A percentile compares a stretch with the other conserved stretches of the same genome.
phyloP scores from a whole-genome alignment of 2,329 filamentous ascomycete genomes.

The Hypoxylon sp. region DNA sequence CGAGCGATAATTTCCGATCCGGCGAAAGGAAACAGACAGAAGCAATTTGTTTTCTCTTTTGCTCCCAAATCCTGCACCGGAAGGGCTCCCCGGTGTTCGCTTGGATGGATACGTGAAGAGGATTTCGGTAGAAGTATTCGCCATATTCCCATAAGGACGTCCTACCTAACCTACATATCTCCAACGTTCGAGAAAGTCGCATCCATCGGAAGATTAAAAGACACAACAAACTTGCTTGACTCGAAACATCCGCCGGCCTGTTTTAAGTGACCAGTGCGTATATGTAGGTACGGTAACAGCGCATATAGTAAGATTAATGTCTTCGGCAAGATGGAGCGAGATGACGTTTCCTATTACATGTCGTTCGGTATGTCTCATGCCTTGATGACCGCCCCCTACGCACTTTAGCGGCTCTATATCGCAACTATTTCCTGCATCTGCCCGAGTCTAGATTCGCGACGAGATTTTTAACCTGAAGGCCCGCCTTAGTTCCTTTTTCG shows the following conservation, averaged over 20 bases:
- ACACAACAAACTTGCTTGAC: conserved; percentile 6
- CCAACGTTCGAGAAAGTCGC: conserved; percentile 5
- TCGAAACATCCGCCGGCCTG: conserved; percentile 19
- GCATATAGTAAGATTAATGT: conserved; percentile 12
- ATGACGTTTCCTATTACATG: conserved; percentile 3
- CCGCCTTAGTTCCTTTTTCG: conserved; percentile 13
- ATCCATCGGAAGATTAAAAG: conserved; percentile 20
- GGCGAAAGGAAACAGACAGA: conserved; percentile 23
- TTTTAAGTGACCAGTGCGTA: conserved; percentile 9
- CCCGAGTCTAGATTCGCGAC: conserved; percentile 36
- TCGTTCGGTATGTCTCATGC: conserved; percentile 8
- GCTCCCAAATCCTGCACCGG: conserved; percentile 27
- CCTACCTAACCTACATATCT: neutral
- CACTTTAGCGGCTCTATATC: conserved; percentile 29
- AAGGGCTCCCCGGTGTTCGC: conserved; percentile 31
- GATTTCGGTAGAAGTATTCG: conserved; percentile 26
- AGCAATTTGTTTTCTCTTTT: conserved; percentile 19
- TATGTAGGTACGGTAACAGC: neutral
- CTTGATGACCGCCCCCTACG: conserved; percentile 8
- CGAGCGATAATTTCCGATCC: conserved; percentile 18
- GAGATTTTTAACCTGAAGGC: conserved; percentile 9
- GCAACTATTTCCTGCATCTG: conserved; percentile 30
- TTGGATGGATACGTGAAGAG: conserved; percentile 16
- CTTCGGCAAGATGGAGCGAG: conserved; percentile 23
- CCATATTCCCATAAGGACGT: neutral